Percentiles rank a stretch among this genome's conserved stretches.
These are phyloP conservation scores for Simplicillium aogashimaense DNA, from an alignment of 2,329 filamentous ascomycete genomes.

Conservation along the genomic window DNA sequence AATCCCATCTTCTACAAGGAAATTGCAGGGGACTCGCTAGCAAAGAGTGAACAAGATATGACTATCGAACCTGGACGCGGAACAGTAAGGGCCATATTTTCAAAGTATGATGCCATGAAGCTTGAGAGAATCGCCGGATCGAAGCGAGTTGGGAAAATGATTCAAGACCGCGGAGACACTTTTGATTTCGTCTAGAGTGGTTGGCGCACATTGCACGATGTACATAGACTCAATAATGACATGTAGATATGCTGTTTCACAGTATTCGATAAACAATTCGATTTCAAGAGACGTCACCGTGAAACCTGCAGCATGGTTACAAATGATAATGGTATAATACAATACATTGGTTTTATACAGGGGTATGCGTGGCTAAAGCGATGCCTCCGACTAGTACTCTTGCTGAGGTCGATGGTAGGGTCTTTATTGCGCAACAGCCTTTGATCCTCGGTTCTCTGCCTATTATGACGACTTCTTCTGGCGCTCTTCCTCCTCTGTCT, in stretches of 20 bases:
- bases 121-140: conserved; percentile 81
- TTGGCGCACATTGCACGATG: too few relatives aligned
- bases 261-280: too few relatives aligned
- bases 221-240: background rate
- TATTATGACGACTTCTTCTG: background rate
- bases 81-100: conserved; percentile 59
- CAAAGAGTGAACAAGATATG: conserved; percentile 45
- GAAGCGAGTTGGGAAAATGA: conserved; percentile 72
- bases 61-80: conserved; percentile 49
- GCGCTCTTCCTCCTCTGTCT: conserved; percentile 9
- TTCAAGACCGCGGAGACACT: conserved; percentile 74
- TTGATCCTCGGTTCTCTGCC: conserved; percentile 3
- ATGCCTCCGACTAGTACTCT: too few relatives aligned
- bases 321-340: too few relatives aligned
- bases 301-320: too few relatives aligned
- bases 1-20: conserved; percentile 77
- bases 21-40: conserved; percentile 59
- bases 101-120: conserved; percentile 80
- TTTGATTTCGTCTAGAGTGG: conserved; percentile 79
- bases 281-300: too few relatives aligned
- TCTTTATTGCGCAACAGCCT: conserved; percentile 11
- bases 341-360: too few relatives aligned
- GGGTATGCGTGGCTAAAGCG: too few relatives aligned
- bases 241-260: too few relatives aligned
- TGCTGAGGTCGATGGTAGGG: too few relatives aligned